These are phyloP conservation scores for Thelonectria blattea DNA, from an alignment of 2,329 filamentous ascomycete genomes.

Conservation along the genomic window DNA sequence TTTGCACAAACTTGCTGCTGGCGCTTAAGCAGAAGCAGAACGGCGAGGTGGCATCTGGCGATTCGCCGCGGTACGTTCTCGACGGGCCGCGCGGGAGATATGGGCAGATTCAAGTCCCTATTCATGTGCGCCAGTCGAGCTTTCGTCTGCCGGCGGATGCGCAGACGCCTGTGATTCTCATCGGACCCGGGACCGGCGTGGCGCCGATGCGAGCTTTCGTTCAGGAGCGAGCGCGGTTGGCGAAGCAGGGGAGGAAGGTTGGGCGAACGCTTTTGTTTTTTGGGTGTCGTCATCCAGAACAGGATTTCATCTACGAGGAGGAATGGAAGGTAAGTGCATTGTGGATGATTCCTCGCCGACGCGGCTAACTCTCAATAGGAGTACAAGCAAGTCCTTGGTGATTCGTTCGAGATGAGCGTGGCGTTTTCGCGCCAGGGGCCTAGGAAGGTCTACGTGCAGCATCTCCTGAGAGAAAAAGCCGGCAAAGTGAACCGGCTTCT, in stretches of 20 bases:
- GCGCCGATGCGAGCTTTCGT: constrained; percentile 96
- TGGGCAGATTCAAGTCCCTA: constrained; percentile 90
- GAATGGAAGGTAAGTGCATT: constrained; percentile 83
- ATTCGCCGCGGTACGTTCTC: constrained; percentile 3
- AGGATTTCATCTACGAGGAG: constrained; percentile 90
- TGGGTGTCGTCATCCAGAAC: constrained; percentile 81
- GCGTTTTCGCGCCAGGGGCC: constrained; percentile 88
- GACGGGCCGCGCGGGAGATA: constrained; percentile 66
- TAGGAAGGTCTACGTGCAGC: constrained; percentile 96
- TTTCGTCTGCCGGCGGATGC: constrained; percentile 98
- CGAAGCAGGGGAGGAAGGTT: constrained; percentile 78
- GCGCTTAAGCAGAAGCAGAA: constrained; percentile 17
- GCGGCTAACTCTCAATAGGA: constrained; percentile 59
- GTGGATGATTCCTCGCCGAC: no score
- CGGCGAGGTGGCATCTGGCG: neutral
- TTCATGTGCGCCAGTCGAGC: constrained; percentile 97
- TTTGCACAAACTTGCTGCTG: constrained; percentile 15
- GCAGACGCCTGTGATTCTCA: constrained; percentile 90
- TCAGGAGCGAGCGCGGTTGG: constrained; percentile 87
- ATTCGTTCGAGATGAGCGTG: constrained; percentile 87
- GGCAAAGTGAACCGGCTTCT: constrained; percentile 87
- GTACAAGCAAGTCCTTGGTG: constrained; percentile 82
- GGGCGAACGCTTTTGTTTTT: constrained; percentile 93
- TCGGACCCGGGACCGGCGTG: constrained; percentile 94
- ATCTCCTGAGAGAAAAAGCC: constrained; percentile 82